Conservation (phyloP, 495 filamentous ascomycete genomes). For the Talaromyces thailandensis region DNA sequence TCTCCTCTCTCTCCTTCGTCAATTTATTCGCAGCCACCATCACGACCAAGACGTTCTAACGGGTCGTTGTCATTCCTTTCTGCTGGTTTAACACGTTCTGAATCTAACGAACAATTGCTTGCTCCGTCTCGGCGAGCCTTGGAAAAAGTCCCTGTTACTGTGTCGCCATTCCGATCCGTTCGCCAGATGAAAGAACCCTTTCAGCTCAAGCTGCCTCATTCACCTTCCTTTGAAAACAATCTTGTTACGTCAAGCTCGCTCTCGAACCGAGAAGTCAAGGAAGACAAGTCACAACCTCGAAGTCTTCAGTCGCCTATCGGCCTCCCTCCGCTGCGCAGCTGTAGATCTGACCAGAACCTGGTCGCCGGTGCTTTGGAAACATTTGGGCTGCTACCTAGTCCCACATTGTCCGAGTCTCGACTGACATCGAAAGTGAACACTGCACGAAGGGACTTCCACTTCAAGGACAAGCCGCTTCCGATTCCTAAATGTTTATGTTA, state of each 20-base stretch:
- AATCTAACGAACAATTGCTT: conserved; percentile 15
- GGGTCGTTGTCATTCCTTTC: conserved; percentile 20
- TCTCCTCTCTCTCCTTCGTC: conserved; percentile 3
- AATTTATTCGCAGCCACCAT: background rate
- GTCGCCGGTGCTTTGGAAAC: conserved; percentile 22
- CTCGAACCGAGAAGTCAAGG: conserved; percentile 2
- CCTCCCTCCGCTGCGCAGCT: conserved; percentile 22
- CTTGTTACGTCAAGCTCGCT: background rate
- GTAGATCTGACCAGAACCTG: conserved; percentile 36
- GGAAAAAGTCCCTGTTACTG: conserved; percentile 16
- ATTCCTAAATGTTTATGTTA: conserved; percentile 1
- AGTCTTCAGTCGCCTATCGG: conserved; percentile 6
- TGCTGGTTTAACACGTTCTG: conserved; percentile 13
- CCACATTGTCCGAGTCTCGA: conserved; percentile 30
- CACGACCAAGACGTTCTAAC: conserved; percentile 10
- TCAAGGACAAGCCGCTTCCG: background rate
- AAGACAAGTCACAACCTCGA: conserved; percentile 1
- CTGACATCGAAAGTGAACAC: background rate
- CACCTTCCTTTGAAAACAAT: conserved; percentile 15
- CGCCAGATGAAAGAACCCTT: conserved; percentile 39
- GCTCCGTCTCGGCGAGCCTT: conserved; percentile 1
- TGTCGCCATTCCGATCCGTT: conserved; percentile 39
- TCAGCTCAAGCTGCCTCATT: conserved; percentile 29
- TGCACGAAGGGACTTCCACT: background rate
- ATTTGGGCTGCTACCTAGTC: conserved; percentile 34